phyloP scores from a whole-genome alignment of 106 monocot genomes.

The Cymbidium sinense region DNA sequence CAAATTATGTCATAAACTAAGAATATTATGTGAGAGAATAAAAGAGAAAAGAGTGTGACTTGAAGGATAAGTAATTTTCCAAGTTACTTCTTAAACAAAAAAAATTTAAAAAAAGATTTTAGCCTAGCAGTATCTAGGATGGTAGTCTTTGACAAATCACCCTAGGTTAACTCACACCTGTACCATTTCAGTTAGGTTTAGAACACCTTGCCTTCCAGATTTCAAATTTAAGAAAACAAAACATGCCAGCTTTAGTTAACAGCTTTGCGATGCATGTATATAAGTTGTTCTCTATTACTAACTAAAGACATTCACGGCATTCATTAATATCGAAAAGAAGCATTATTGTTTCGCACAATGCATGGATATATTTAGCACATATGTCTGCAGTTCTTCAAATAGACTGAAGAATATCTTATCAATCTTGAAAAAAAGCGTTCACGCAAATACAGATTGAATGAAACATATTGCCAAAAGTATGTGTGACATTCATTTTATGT shows the following conservation, averaged over 20 bases:
- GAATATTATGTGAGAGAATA: neutral
- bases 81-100: neutral
- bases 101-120: neutral
- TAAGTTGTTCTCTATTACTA: neutral
- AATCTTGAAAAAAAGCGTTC: neutral
- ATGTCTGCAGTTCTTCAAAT: constrained; percentile 3
- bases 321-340: neutral
- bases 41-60: neutral
- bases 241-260: neutral
- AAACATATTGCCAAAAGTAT: neutral
- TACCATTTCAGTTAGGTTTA: neutral
- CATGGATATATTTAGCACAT: neutral
- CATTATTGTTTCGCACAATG: neutral
- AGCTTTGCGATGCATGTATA: neutral
- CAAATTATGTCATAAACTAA: neutral
- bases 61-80: neutral
- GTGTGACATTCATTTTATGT: neutral
- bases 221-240: neutral
- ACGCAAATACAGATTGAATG: neutral
- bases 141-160: neutral
- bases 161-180: neutral
- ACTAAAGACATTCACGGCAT: neutral
- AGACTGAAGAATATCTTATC: neutral
- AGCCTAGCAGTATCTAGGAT: neutral
- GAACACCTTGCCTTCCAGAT: neutral